These are phyloP conservation scores for Aspergillus biplanus DNA, from an alignment of 495 filamentous ascomycete species.

Conservation along the genomic window DNA sequence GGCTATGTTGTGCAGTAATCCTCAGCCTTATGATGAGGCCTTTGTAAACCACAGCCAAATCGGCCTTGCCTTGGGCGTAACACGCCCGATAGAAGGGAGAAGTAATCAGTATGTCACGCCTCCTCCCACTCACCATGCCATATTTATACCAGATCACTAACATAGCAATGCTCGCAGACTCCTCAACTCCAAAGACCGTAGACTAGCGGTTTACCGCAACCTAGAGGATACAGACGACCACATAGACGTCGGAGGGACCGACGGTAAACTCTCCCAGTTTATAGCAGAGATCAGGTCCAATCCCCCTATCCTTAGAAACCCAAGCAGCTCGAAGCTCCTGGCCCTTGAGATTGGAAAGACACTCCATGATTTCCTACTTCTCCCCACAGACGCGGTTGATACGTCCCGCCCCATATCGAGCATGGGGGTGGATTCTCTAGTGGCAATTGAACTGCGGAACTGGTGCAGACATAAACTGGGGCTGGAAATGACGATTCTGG, in stretches of 20 bases:
- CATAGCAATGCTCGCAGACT: slow-evolving; percentile 22
- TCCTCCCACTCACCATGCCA: not conserved
- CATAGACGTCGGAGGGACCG: not conserved
- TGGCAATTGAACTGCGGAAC: slow-evolving; percentile 47
- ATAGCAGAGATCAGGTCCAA: slow-evolving; percentile 17
- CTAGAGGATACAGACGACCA: not conserved
- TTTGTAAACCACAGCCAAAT: slow-evolving; percentile 17
- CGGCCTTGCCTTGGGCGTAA: slow-evolving; percentile 11
- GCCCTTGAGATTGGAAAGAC: slow-evolving; percentile 49
- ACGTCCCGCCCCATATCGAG: slow-evolving; percentile 38
- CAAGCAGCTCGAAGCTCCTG: slow-evolving; percentile 36
- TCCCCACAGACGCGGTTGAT: slow-evolving; percentile 31
- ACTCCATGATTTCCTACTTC: slow-evolving; percentile 34
- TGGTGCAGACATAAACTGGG: slow-evolving; percentile 42
- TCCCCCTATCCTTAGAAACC: slow-evolving; percentile 5
- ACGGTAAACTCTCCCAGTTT: slow-evolving; percentile 19
- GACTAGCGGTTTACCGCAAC: slow-evolving; percentile 37
- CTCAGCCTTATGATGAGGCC: not conserved
- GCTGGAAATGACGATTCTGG: slow-evolving; percentile 40
- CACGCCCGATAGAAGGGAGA: not conserved
- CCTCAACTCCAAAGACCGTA: slow-evolving; percentile 26
- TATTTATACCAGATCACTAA: not conserved
- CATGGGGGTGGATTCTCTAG: slow-evolving; percentile 49
- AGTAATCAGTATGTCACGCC: not conserved
- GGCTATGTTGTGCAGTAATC: not conserved